Conservation (phyloP, 352 stramenopile genomes). For the Phytophthora kernoviae region DNA sequence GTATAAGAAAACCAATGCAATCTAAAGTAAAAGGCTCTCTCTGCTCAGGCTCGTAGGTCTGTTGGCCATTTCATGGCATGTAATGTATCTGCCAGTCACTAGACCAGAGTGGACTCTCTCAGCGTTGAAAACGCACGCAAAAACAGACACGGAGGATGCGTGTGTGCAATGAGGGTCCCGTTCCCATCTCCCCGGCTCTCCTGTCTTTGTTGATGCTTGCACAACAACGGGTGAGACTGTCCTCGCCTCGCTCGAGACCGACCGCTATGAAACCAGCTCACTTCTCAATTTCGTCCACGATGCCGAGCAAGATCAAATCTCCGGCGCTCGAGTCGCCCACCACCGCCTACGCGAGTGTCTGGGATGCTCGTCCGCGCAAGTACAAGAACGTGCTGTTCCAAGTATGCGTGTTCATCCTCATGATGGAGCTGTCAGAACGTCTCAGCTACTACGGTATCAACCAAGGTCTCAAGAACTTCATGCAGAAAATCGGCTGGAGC, state of each 20-base stretch:
- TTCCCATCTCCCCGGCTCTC: slow-evolving; percentile 10
- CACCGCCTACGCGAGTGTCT: slow-evolving; percentile 29
- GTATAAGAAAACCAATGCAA: no score
- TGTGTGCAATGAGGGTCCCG: slow-evolving; percentile 7
- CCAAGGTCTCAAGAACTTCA: slow-evolving; percentile 86
- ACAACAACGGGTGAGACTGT: slow-evolving; percentile 1
- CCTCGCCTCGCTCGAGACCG: background rate
- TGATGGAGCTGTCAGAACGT: slow-evolving; percentile 28
- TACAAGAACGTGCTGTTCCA: slow-evolving; percentile 68
- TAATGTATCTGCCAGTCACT: no score
- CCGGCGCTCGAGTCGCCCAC: slow-evolving; percentile 27
- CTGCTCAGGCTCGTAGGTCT: no score
- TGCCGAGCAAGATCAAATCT: slow-evolving; percentile 38
- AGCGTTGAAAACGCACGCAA: slow-evolving; percentile 1
- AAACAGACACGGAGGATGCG: slow-evolving; percentile 25
- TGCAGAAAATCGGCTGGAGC: slow-evolving; percentile 69
- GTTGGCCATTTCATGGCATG: no score
- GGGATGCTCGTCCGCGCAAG: slow-evolving; percentile 55
- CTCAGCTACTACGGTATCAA: slow-evolving; percentile 87
- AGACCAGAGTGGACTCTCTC: no score
- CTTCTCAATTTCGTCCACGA: slow-evolving; percentile 28
- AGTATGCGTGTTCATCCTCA: slow-evolving; percentile 47
- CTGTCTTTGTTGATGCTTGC: slow-evolving; percentile 4
- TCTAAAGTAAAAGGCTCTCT: no score
- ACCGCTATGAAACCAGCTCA: slow-evolving; percentile 10